Base-by-base conservation (phyloP, 305 asterid genomes). In the Petunia hybrid region DNA sequence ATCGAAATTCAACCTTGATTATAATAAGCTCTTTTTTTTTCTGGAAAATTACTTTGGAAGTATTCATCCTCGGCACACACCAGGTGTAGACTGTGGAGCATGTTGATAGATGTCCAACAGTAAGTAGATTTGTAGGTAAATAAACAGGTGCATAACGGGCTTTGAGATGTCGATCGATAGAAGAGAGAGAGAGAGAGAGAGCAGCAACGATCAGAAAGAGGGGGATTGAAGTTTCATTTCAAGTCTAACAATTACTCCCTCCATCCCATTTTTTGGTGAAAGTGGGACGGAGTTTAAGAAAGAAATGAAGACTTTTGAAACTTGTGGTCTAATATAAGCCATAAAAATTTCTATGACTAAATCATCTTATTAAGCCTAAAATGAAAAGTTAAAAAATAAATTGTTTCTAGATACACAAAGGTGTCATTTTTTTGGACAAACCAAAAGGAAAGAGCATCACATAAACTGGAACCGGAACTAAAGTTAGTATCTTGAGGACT, bases 41-140 rank as follows among this genome's bases (percentile, higher is more conserved):
- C 55, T 3, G 53, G 4, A 16, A 35, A 42, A 42, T 14, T 68
- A 68, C 55, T 2, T 68, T n/a, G n/a, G n/a, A n/a, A 41, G 55
- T 42, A 68, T 68, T 12, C 75, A 68, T 42, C 76, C 56, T 42
- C 76, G n/a, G 55, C 42, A n/a, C 2, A 68, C n/a, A 38, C 39
- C 42, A 42, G 75, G 56, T n/a, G n/a, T n/a, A n/a, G n/a, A n/a
- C n/a, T 14, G 39, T 14, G 75, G 42, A 68, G 38, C 41, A 42
- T 41, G 56, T n/a, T n/a, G 38, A 42, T 68, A 42, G 48, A 68
- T 68, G 42, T 68, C 55, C n/a, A 5, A 42, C 42, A 41, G n/a
- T 67, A 67, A 42, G 75, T 40, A 66, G 73, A 66, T 6, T 14
- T 48, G 73, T 40, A 66, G 12, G 73, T n/a, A n/a, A n/a, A 51